Percentiles rank a stretch among this genome's conserved stretches.
phyloP scores from a whole-genome alignment of 495 filamentous ascomycete species.

The Hypomontagnella submonticulosa region DNA sequence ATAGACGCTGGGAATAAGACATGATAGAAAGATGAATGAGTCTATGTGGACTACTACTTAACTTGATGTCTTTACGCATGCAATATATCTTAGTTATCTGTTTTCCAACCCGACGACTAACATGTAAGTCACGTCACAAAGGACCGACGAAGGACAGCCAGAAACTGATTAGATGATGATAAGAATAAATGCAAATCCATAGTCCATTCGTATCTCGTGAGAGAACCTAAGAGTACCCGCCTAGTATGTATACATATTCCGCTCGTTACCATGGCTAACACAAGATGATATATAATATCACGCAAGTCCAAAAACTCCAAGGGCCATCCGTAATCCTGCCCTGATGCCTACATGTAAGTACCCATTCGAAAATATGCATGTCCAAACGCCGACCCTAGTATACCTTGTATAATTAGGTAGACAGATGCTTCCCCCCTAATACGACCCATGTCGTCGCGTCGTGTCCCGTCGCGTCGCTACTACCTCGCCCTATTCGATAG shows the following conservation, averaged over 20 bases:
- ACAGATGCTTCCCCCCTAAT: conserved; percentile 1
- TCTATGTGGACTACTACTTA: too few relatives aligned
- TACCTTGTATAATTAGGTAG: not conserved
- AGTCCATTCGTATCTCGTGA: conserved; percentile 5
- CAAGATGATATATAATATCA: too few relatives aligned
- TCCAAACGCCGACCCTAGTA: conserved; percentile 22
- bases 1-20: too few relatives aligned
- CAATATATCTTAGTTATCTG: too few relatives aligned
- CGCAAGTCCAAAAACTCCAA: conserved; percentile 2
- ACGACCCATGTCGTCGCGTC: not conserved
- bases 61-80: too few relatives aligned
- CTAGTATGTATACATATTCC: not conserved
- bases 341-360: conserved; percentile 23
- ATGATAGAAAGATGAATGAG: too few relatives aligned
- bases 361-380: conserved; percentile 27
- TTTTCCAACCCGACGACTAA: too few relatives aligned
- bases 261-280: not conserved
- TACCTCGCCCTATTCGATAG: not conserved
- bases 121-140: too few relatives aligned
- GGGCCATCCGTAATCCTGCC: conserved; percentile 2
- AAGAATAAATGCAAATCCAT: not conserved
- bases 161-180: not conserved
- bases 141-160: not conserved
- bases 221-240: not conserved
- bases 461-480: not conserved